Conservation (phyloP, 2,329 filamentous ascomycete genomes). For the Talaromyces amestolkiae region DNA sequence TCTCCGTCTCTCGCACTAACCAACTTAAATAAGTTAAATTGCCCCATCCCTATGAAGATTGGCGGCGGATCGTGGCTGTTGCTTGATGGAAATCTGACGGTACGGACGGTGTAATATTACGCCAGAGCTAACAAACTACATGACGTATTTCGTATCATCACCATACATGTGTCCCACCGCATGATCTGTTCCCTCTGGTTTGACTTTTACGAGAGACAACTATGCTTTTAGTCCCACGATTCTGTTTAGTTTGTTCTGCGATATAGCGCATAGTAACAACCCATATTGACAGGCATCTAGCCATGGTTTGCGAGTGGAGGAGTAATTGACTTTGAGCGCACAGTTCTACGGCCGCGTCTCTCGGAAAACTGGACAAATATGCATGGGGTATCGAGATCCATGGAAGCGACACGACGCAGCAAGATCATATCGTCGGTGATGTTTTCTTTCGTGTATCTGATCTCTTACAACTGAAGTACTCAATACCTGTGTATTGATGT, state of each 20-base stretch:
- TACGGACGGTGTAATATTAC: not conserved
- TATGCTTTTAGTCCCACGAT: not conserved
- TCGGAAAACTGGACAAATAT: not conserved
- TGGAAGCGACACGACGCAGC: not conserved
- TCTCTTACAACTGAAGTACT: not conserved
- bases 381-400: not conserved
- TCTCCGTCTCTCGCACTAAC: not conserved
- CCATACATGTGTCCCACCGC: not conserved
- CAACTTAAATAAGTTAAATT: constrained; percentile 8
- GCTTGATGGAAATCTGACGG: not conserved
- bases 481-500: not conserved
- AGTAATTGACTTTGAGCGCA: not conserved
- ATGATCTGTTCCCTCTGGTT: not conserved
- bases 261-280: not conserved
- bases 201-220: not conserved
- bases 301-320: not conserved
- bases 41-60: constrained; percentile 10
- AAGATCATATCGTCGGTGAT: not conserved
- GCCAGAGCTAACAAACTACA: not conserved
- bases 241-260: not conserved
- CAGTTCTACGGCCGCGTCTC: not conserved
- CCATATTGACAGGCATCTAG: not conserved
- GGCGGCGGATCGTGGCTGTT: constrained; percentile 15
- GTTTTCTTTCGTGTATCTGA: not conserved
- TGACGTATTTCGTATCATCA: not conserved